Evolutionary conservation across 768 basidiomycete genomes (phyloP), one percentile per base, ranked within the genome.

Genomic region (Lentinula guzmanii): DNA sequence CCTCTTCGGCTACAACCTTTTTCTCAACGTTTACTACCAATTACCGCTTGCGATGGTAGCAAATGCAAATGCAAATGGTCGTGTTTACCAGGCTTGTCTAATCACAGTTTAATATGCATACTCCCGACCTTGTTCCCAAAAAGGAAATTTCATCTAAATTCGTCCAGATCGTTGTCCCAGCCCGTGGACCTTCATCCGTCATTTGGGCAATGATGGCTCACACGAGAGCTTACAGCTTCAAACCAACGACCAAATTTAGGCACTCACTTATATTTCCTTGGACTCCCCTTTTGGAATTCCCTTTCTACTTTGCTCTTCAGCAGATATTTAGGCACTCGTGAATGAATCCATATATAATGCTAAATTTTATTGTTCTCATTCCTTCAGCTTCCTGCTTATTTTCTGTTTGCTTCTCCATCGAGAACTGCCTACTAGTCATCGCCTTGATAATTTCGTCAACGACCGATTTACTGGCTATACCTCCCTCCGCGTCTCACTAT

Each of bases 121-220:
- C 46, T 48, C 7, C 46, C 46, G 46, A 5, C 65, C 61, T 37
- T 67, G 51, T 52, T 52, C 51, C 51, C 51, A 52, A 52, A 35
- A 52, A 52, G 33, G 51, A 52, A 52, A 28, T 52, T 28, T 52
- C 31, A 18, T 52, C 51, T 13, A 52, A 52, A 52, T 34, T 35
- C 31, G 51, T 33, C 15, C 4, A 33, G 10, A 13, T 4, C 51
- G 10, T 52, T 52, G 5, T 24, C 31, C 24, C 4, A 51, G 21
- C 28, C 11, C 4, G 10, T 15, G 50, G 9, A 11, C n/a, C 33
- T 33, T 34, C 31, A 34, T 24, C 11, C 51, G 48, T 52, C 31
- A 52, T 39, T 39, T 39, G 13, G 37, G 24, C 15, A 16, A 6
- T 52, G 15, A 33, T 34, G 31, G n/a, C 9, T 21, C 28, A 2